Evolutionary conservation across 441 rosid genomes (phyloP).

Genomic region (Pelargonium exstipulatum): DNA sequence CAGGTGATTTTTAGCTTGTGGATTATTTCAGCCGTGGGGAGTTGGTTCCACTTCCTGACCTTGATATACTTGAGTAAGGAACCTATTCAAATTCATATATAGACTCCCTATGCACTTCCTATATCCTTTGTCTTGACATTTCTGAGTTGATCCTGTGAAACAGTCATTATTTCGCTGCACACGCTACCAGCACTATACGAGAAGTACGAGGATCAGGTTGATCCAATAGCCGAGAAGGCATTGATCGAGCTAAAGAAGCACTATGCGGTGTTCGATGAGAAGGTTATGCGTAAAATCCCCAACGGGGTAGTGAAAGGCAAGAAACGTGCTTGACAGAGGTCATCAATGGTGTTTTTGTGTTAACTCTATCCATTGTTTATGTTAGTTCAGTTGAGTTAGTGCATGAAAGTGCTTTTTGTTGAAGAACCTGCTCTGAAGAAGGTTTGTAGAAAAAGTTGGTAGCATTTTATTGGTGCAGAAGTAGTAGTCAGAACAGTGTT

Average conservation of each 20-base stretch:
- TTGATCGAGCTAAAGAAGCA: constrained; percentile 42
- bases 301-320: constrained; percentile 38
- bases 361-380: no score
- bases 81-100: not conserved
- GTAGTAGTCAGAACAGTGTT: no score
- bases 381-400: no score
- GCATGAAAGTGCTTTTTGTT: no score
- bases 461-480: no score
- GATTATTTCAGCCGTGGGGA: constrained; percentile 26
- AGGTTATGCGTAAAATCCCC: constrained; percentile 50
- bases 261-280: constrained; percentile 44
- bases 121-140: not conserved
- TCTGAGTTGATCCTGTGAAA: not conserved
- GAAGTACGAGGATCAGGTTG: constrained; percentile 52
- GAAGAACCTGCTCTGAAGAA: no score
- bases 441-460: no score
- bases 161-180: constrained; percentile 43
- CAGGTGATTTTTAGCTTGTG: constrained; percentile 30
- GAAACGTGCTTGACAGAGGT: constrained; percentile 23
- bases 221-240: constrained; percentile 47
- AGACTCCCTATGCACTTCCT: not conserved
- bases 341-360: no score
- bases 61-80: constrained; percentile 30
- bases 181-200: constrained; percentile 47
- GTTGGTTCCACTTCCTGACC: constrained; percentile 28